Evolutionary conservation across 2,329 filamentous ascomycete species (phyloP), one percentile per base, ranked within the genome.

Genomic region (Fusarium fujikuroi): DNA sequence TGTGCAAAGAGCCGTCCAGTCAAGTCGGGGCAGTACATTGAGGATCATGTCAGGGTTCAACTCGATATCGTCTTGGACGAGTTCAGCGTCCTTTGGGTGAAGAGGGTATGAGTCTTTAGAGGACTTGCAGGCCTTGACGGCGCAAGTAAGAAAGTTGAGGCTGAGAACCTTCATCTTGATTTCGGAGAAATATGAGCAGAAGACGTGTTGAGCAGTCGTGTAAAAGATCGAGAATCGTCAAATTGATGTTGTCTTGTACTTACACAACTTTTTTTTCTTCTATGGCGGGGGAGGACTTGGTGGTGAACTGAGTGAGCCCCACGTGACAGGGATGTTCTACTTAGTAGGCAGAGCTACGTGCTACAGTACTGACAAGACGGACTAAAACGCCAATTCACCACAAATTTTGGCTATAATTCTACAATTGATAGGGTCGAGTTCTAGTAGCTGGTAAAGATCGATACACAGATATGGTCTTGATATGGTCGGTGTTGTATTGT

Each of bases 81-180:
- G 91, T 81, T 97, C 95, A 59, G 94, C 95, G 78, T 98, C 95
- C 78, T 92, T 92, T 63, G 96, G 95, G 82, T 98, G 96, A 21
- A 99, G 88, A 5, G 96, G 96, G 80, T 97, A 98, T 30, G 94
- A 94, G 59, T 89, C 85, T 10, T 92, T 87, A 37, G 92, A 91
- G 64, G 91, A 89, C 85, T 97, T 97, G 92, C 96, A 99, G 63
- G 93, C 88, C 87, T 98, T 98, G 81, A 97, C 93, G 70, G 96
- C 95, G 87, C 96, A 99, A 78, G 94, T 96, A 74, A 98, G 87
- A 84, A 99, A 99, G 85, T 98, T 98, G 79, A 97, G 92, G 69
- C 95, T 98, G 59, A 98, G 90, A 72, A 98, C 87, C 84, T 98
- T 98, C 96, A 99, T 99, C 32, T 70, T 49, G 2, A 7, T 23